Evolutionary conservation across 2,329 filamentous ascomycete species (phyloP).

Genomic region (Metarhizium rileyi): DNA sequence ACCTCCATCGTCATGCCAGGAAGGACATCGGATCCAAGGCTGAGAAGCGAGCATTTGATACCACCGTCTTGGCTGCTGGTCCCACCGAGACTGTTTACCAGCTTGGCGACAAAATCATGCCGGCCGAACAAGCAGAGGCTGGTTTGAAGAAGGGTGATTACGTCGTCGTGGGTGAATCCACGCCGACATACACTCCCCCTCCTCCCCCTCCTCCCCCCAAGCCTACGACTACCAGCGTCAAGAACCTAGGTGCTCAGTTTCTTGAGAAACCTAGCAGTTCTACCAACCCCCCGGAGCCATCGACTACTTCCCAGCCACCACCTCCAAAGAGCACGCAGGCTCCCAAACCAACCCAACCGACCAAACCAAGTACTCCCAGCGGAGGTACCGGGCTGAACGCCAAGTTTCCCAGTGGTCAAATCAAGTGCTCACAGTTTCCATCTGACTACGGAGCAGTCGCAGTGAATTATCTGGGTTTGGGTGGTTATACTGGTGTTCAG

Average conservation of each 20-base stretch:
- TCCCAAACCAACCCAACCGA: constrained; percentile 12
- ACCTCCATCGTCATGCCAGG: constrained; percentile 48
- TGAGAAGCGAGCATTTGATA: constrained; percentile 35
- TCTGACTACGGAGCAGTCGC: constrained; percentile 68
- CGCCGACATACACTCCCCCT: constrained; percentile 37
- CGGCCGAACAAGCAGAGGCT: constrained; percentile 53
- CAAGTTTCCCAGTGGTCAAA: constrained; percentile 65
- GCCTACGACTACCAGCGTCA: constrained; percentile 12
- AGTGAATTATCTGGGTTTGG: constrained; percentile 57
- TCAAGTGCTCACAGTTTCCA: constrained; percentile 67
- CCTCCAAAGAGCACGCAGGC: constrained; percentile 12
- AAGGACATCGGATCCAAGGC: constrained; percentile 39
- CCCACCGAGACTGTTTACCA: constrained; percentile 63
- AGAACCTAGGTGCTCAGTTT: constrained; percentile 4
- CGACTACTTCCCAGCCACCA: constrained; percentile 6
- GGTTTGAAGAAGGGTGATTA: constrained; percentile 65
- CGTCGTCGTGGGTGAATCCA: constrained; percentile 51
- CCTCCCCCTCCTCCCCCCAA: constrained; percentile 21
- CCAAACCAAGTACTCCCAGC: constrained; percentile 10
- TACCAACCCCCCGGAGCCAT: constrained; percentile 5
- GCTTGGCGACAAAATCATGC: constrained; percentile 54
- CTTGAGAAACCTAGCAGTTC: constrained; percentile 3
- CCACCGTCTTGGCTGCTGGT: constrained; percentile 44
- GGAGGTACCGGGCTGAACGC: constrained; percentile 45
- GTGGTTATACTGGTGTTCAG: constrained; percentile 77